A percentile compares a stretch with the other conserved stretches of the same genome.
phyloP scores from a whole-genome alignment of 2,329 filamentous ascomycete species.

The Cladophialophora chaetospira region DNA sequence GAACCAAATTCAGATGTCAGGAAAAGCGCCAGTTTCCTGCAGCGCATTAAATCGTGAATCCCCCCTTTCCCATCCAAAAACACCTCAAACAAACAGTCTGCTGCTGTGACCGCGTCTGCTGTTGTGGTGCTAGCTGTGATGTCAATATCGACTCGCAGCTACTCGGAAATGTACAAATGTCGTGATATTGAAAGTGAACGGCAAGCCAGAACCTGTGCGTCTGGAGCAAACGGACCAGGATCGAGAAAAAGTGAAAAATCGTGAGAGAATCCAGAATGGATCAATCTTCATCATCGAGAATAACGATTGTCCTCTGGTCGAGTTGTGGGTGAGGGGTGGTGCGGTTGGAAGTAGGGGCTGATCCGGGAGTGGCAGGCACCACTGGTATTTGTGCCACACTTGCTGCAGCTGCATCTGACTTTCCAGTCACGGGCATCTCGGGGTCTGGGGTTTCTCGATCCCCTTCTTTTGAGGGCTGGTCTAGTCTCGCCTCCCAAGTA shows the following conservation, averaged over 20 bases:
- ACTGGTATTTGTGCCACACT: background rate
- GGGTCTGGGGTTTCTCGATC: background rate
- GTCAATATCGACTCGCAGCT: too few relatives aligned
- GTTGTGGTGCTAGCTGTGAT: background rate
- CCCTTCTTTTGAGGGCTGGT: background rate
- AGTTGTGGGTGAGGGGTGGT: background rate
- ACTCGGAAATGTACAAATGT: background rate
- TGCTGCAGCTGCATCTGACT: background rate
- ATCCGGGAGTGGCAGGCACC: background rate
- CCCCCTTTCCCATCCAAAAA: too few relatives aligned
- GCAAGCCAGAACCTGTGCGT: too few relatives aligned
- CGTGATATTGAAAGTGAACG: background rate
- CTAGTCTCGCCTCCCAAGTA: slow-evolving; percentile 52
- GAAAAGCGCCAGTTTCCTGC: too few relatives aligned
- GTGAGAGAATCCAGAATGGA: background rate
- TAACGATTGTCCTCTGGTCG: background rate
- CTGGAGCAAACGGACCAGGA: too few relatives aligned
- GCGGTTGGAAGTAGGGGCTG: background rate
- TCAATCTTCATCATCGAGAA: background rate
- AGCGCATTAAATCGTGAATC: too few relatives aligned
- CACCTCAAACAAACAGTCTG: too few relatives aligned
- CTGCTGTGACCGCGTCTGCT: background rate
- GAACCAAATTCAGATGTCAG: background rate
- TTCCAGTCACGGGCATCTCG: background rate
- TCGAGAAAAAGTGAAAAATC: too few relatives aligned